Base-by-base conservation (phyloP, 257 asterid genomes). In the Euphrasia confusa region DNA sequence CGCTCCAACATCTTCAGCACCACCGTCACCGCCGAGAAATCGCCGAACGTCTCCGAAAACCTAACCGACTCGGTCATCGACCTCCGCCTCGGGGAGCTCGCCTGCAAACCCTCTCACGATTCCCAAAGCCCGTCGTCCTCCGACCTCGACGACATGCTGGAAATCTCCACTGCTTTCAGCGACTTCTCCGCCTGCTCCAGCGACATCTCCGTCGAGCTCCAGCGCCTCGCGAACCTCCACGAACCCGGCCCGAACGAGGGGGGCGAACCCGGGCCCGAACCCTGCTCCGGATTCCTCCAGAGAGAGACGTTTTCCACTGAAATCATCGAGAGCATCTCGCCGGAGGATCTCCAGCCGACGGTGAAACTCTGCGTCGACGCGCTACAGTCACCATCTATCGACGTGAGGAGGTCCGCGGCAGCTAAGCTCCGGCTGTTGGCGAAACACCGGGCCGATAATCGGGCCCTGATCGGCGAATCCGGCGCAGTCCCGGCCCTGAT, bases 301-400 rank as follows among this genome's bases (percentile, higher is more conserved):
- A 67, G 96, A 27, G 96, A 88, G 21, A 73, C 81, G 10, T 87
- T 90, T 77, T 85, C 96, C 0, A 87, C 98, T 12, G 98, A 90
- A 42, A 88, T 90, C 17, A 85, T 85, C 4, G 98, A 90, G 63
- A 82, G 78, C 71, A 88, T 88, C 58, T 84, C 95, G 8, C 95
- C 98, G 37, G 98, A 90, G 56, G 96, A 90, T 49, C 95, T 90
- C 17, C 89, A 85, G 33, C 96, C 96, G 32, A 82, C 98, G 1
- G 96, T 90, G 40, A 83, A 88, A 35, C 81, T 90, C 18, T 90
- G 98, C 28, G 76, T 90, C 10, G 96, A 88, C 55, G 82, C 89
- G 0, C 68, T 90, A 53, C 79, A 78, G 32, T 90, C 96, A 1
- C 18, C 85, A 0, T 90, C 96, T 1, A 39, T 75, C 11, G 89